Evolutionary conservation across 306 rosid genomes (phyloP).

Genomic region (cucumber (Cucumis sativus)): Cucumber_9930_V3 NC_026658.2:22493001-22493500

Average conservation of each 20-base stretch:
- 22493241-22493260: not conserved
- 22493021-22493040: not conserved
- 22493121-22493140: conserved; percentile 61
- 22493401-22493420: no score
- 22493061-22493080: conserved; percentile 79
- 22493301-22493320: not conserved
- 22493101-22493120: conserved; percentile 73
- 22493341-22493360: not conserved
- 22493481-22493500: not conserved
- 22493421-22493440: not conserved
- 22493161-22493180: not conserved
- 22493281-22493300: not conserved
- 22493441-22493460: not conserved
- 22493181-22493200: not conserved
- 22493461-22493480: not conserved
- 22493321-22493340: not conserved
- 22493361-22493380: not conserved
- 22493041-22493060: conserved; percentile 39
- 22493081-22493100: conserved; percentile 55
- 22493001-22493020: conserved; percentile 10
- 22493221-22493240: not conserved
- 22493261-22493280: not conserved
- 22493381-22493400: not conserved
- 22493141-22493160: not conserved
- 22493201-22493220: not conserved